A percentile compares a stretch with the other conserved stretches of the same genome.
These are phyloP conservation scores for Hyparrhenia diplandra DNA, from an alignment of 176 grass and related monocot species.

Conservation along the genomic window DNA sequence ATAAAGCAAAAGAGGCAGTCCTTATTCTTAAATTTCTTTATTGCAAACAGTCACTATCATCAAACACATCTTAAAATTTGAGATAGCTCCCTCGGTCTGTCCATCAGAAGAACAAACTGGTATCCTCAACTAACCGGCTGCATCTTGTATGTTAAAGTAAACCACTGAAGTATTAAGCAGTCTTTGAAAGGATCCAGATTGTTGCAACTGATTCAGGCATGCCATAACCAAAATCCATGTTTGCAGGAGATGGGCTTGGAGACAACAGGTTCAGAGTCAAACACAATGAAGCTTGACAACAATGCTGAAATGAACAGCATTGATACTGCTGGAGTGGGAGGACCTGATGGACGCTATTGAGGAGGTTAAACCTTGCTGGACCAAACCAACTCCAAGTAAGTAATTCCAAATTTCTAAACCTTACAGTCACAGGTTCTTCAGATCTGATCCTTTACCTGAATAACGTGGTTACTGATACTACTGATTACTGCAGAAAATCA, in stretches of 20 bases:
- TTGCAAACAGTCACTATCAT: background rate
- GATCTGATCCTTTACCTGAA: conserved; percentile 2
- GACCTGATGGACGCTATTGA: conserved; percentile 25
- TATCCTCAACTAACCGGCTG: background rate
- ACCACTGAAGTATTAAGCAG: background rate
- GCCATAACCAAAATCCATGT: background rate
- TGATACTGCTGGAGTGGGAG: conserved; percentile 21
- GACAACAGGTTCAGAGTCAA: conserved; percentile 21
- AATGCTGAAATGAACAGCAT: conserved; percentile 23
- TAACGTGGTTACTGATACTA: background rate
- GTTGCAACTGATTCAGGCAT: background rate
- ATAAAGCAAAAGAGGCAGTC: background rate
- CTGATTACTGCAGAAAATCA: conserved; percentile 34
- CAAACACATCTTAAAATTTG: background rate
- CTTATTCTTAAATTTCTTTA: conserved; percentile 26
- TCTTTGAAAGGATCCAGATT: background rate
- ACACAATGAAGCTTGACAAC: conserved; percentile 44
- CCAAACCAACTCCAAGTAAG: conserved; percentile 67
- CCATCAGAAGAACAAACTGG: background rate
- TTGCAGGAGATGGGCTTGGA: conserved; percentile 46
- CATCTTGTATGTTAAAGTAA: background rate
- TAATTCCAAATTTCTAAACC: background rate
- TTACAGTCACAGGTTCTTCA: background rate
- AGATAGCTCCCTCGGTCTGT: background rate
- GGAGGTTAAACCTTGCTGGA: conserved; percentile 71